Evolutionary conservation across 352 stramenopile species (phyloP).

Genomic region (Plasmopara halstedii): DNA sequence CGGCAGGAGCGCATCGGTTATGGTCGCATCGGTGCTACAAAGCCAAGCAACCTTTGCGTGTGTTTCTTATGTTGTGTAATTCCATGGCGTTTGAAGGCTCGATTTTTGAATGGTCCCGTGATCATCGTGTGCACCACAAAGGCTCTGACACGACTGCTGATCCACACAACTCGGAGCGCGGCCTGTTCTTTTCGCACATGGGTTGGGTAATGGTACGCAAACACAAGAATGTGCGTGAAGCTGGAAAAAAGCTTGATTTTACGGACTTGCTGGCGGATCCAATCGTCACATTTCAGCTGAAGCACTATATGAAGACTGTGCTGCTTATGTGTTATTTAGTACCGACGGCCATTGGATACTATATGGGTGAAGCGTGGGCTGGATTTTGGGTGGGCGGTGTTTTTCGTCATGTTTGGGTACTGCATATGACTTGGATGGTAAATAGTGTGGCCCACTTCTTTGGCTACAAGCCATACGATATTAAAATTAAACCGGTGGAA

Average conservation of each 20-base stretch:
- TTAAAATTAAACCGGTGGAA: slow-evolving; percentile 91
- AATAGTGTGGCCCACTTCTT: slow-evolving; percentile 98
- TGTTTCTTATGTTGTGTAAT: slow-evolving; percentile 97
- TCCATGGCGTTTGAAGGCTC: slow-evolving; percentile 95
- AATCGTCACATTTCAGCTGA: slow-evolving; percentile 95
- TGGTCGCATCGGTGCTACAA: slow-evolving; percentile 97
- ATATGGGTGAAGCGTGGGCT: slow-evolving; percentile 89
- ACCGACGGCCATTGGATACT: slow-evolving; percentile 84
- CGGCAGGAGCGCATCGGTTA: slow-evolving; percentile 93
- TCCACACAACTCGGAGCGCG: slow-evolving; percentile 94
- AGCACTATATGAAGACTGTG: slow-evolving; percentile 82
- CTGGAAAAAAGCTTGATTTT: slow-evolving; percentile 93
- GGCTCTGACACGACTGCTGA: slow-evolving; percentile 93
- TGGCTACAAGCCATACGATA: slow-evolving; percentile 98
- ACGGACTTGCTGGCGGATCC: slow-evolving; percentile 91
- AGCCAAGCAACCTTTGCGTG: slow-evolving; percentile 80
- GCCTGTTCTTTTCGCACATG: slow-evolving; percentile 99
- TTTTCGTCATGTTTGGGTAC: slow-evolving; percentile 93
- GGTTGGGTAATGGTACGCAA: slow-evolving; percentile 99
- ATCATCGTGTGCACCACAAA: slow-evolving; percentile 99
- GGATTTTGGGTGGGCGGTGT: slow-evolving; percentile 95
- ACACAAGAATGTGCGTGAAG: slow-evolving; percentile 78
- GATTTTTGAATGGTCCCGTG: slow-evolving; percentile 98
- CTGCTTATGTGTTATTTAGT: slow-evolving; percentile 97
- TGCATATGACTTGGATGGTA: slow-evolving; percentile 98